Base-by-base conservation (phyloP, 176 grass and related monocot species). In the Lolium rigidum region DNA sequence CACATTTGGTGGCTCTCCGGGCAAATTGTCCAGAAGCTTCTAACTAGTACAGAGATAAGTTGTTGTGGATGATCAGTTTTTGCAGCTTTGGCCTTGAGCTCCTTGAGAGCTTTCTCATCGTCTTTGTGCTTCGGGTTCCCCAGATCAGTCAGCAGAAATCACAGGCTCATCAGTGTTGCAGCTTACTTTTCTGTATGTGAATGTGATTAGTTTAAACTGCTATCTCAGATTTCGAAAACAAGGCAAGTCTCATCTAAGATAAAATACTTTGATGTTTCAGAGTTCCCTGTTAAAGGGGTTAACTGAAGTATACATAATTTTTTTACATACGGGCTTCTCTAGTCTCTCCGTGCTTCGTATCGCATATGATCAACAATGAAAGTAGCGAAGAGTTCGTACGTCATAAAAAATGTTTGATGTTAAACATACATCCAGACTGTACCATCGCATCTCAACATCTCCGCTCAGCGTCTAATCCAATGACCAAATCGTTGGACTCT, bases 71-170 rank as follows among this genome's bases (percentile, higher is more conserved):
- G 10, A 47, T 81, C 59, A 76, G 46, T 68, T 88, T 66, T 93
- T 2, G 85, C 64, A 20, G 88, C 88, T 72, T 93, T 93, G 8
- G 48, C 70, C 64, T 31, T 93, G 63, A 93, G 73, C 70, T 93
- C 85, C 81, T 90, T 90, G 41, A 93, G 26, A 28, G 26, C 26
- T 2, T 28, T 28, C 26, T 28, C 26, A 28, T 92, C 84, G 9
- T 87, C 91, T 77, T 78, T 90, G 55, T 92, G 87, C 81, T 87
- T 92, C 76, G 78, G 12, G 38, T 90, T 92, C 60, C 60, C 82
- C 20, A 74, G 69, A 78, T 92, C 91, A 12, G 25, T 60, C 91
- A 85, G 60, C 54, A 55, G 0, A 48, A 86, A 50, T 43, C 38
- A 38, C 67, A 70, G 8, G 35, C n/a, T n/a, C 62, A 22, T 64